Evolutionary conservation across 163 green algal species (phyloP).

Genomic region (Botryococcus braunii): DNA sequence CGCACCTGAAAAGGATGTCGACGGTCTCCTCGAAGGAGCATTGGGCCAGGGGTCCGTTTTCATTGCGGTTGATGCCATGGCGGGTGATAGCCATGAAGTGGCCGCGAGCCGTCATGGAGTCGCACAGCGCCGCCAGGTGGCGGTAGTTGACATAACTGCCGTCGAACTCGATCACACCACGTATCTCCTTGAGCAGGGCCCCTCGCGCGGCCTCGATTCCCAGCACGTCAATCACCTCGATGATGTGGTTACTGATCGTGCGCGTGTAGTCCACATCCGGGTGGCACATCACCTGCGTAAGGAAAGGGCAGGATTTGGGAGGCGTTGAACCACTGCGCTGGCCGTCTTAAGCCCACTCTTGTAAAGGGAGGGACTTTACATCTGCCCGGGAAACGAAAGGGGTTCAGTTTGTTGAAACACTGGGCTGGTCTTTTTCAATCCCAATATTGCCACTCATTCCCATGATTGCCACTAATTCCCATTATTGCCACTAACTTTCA

Average conservation of each 20-base stretch:
- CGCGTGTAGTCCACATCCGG: conserved; percentile 78
- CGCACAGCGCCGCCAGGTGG: conserved; percentile 61
- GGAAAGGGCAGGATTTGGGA: no score
- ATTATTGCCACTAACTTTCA: no score
- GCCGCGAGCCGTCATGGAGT: conserved; percentile 92
- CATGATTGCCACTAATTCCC: no score
- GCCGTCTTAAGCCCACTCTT: no score
- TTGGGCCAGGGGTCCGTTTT: conserved; percentile 83
- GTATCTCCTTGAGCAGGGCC: conserved; percentile 76
- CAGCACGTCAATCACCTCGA: conserved; percentile 88
- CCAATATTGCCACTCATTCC: no score
- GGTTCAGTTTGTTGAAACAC: no score
- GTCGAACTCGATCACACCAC: conserved; percentile 97
- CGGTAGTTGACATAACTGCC: conserved; percentile 98
- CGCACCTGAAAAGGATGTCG: conserved; percentile 82
- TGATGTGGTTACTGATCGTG: conserved; percentile 84
- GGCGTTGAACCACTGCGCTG: no score
- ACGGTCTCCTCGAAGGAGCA: conserved; percentile 99
- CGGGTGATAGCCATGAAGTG: conserved; percentile 98
- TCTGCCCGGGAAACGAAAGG: no score
- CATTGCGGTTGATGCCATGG: conserved; percentile 97
- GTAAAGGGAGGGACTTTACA: no score
- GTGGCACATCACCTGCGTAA: conserved; percentile 69
- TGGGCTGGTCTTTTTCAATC: no score
- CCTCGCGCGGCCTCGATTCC: conserved; percentile 90